phyloP scores from a whole-genome alignment of 2,329 filamentous ascomycete species.

The Cordyceps tenuipes region DNA sequence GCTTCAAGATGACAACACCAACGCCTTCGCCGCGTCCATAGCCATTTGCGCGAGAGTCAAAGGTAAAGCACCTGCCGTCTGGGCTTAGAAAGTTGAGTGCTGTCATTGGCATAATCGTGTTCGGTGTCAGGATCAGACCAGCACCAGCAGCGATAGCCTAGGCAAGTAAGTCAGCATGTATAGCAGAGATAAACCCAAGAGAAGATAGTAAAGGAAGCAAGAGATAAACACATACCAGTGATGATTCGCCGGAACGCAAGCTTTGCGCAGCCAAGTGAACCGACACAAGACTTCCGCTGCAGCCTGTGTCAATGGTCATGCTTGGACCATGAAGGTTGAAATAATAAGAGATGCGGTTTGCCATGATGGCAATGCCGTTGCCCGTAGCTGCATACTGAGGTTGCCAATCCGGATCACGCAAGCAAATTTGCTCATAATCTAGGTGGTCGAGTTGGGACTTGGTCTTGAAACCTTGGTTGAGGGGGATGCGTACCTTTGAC shows the following conservation, averaged over 20 bases:
- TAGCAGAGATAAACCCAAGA: not conserved
- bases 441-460: not conserved
- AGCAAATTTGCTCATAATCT: conserved; percentile 44
- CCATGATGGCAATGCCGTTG: conserved; percentile 43
- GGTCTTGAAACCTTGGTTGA: not conserved
- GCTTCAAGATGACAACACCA: conserved; percentile 52
- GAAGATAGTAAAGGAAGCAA: not conserved
- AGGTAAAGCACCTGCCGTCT: conserved; percentile 44
- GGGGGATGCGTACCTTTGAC: conserved; percentile 32
- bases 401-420: conserved; percentile 40
- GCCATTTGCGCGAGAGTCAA: conserved; percentile 51
- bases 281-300: conserved; percentile 46
- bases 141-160: conserved; percentile 43
- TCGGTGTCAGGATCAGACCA: conserved; percentile 45
- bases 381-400: conserved; percentile 46
- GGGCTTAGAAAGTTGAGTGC: conserved; percentile 44
- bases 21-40: conserved; percentile 58
- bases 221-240: conserved; percentile 22
- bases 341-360: conserved; percentile 47
- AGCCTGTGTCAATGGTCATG: conserved; percentile 52
- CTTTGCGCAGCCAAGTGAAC: conserved; percentile 45
- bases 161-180: not conserved
- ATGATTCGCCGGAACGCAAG: conserved; percentile 36
- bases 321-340: conserved; percentile 48
- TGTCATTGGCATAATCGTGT: conserved; percentile 49